Base-by-base conservation (phyloP, 306 rosid genomes). In the Vicia faba region DNA sequence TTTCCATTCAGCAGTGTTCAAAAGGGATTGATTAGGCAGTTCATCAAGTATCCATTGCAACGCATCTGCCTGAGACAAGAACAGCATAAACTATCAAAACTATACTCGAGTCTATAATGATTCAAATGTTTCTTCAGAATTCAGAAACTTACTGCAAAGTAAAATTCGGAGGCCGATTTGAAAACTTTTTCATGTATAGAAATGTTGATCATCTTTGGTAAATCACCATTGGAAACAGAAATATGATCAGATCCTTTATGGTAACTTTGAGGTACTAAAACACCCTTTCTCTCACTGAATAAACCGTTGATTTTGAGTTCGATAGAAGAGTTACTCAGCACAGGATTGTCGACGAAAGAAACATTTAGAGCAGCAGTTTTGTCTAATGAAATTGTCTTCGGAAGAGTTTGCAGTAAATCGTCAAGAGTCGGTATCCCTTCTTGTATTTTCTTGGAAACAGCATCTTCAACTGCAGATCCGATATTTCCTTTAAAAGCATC, bases 1-100 rank as follows among this genome's bases (percentile, higher is more conserved):
- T 84, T 78, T 89, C 98, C 96, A 92, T 56, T 65, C 76, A 4
- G 88, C 75, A 49, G 96, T 89, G 80, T 87, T 89, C 80, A 89
- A 66, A 75, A 82, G 70, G 39, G 80, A 53, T 75, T 78, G 91
- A 69, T 81, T 78, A 1, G 95, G 84, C 61, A 75, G 56, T 29
- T 82, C 78, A 70, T 87, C 78, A 61, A 89, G 71, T 61, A 67
- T 68, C 93, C 91, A 81, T 31, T 84, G 83, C 92, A 84, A 58
- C 51, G 58, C 72, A 77, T 81, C 82, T 66, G 82, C 82, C 82
- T 78, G 78, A 58, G 19, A 15, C 50, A 64, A 77, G 49, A 71
- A 46, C 58, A 58, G 40, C 40, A 46, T 14, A 50, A 79, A 46
- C 53, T 28, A 67, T 73, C 72, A 73, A 61, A 68, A 18, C 74